Evolutionary conservation across 169 alveolate species (phyloP), one percentile per base, ranked within the genome.

Genomic region (Theileria orientalis): DNA sequence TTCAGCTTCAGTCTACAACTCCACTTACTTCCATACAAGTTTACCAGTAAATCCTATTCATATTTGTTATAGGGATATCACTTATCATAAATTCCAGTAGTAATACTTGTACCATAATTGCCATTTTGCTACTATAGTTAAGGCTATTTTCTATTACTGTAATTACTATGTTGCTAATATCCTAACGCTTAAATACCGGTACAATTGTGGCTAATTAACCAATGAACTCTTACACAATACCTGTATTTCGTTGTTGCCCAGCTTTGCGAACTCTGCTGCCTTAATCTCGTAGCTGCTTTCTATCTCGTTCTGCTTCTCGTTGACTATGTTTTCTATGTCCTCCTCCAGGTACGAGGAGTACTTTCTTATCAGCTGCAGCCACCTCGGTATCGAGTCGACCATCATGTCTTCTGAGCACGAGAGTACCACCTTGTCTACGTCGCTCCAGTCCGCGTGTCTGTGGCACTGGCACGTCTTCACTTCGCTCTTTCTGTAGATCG

Each of bases 231-330:
- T 3, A 13, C 16, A 51, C 5, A 32, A 74, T 74, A 75, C 84
- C 84, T 59, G 60, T 51, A 77, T 56, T n/a, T 77, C 61, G 11
- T 30, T 27, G 32, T 33, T 64, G 7, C 61, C 44, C 14, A 77
- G 82, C n/a, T 82, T 82, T n/a, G 86, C 42, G 56, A 23, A 77
- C 47, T 77, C 86, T n/a, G 86, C 86, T 0, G 46, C 60, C 23
- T 51, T 7, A 29, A 77, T 35, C 21, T 44, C 75, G 19, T 32
- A 9, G 41, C 29, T 42, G 29, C 37, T 11, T 3, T 77, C 82
- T 29, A 35, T 69, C 1, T 57, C 42, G 54, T 42, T 69, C 27
- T n/a, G 2, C 3, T 75, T 76, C 6, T 76, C 80, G 19, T 25
- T 29, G 32, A 70, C 69, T 6, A 77, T 32, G 14, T 29, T 62